Evolutionary conservation across 305 asterid species (phyloP).

Genomic region (Nicotiana rustica): DNA sequence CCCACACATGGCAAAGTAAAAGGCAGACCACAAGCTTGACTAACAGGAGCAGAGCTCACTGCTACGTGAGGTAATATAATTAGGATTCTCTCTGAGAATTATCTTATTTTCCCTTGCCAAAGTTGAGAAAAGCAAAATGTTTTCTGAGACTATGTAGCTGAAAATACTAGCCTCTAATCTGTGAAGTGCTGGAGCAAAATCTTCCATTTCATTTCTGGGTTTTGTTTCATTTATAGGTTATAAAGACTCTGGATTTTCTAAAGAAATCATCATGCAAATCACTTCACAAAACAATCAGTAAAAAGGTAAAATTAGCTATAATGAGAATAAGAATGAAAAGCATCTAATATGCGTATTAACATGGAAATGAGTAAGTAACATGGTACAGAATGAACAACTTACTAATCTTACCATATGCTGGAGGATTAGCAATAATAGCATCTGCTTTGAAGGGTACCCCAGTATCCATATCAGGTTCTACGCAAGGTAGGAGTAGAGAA

Average conservation of each 20-base stretch:
- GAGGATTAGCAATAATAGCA: constrained; percentile 98
- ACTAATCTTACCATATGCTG: constrained; percentile 76
- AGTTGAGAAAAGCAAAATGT: constrained; percentile 6
- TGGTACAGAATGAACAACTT: constrained; percentile 31
- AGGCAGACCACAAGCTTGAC: constrained; percentile 20
- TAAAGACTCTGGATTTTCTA: neutral
- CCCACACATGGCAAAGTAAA: neutral
- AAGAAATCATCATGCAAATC: neutral
- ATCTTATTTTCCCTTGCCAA: neutral
- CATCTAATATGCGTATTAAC: neutral
- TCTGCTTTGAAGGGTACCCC: constrained; percentile 91
- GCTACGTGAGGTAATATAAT: neutral
- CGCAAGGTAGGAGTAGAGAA: constrained; percentile 89
- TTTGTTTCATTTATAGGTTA: neutral
- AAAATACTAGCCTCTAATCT: neutral
- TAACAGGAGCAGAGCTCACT: constrained; percentile 1
- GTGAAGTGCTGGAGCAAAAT: neutral
- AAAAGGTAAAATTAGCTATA: neutral
- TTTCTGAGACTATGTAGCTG: neutral
- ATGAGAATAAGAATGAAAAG: neutral
- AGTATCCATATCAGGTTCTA: constrained; percentile 85
- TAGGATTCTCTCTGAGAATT: neutral
- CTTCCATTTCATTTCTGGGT: neutral
- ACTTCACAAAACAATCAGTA: neutral
- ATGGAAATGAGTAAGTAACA: constrained; percentile 19